Evolutionary conservation across 768 basidiomycete species (phyloP), one percentile per base, ranked within the genome.

Genomic region (Suillus ampliporus): DNA sequence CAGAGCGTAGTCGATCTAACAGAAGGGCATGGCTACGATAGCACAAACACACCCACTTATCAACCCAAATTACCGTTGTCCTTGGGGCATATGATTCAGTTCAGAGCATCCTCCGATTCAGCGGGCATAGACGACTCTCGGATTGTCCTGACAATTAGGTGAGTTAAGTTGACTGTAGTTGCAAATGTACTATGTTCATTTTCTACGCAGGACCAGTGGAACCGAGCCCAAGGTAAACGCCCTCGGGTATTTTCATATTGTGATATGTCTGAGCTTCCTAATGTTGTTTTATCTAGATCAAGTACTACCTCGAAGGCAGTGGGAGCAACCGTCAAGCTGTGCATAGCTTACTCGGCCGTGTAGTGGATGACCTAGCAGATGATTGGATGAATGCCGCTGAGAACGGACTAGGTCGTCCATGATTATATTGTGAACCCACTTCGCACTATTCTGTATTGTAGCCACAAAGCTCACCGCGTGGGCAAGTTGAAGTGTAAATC

Each of bases 241-340:
- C 28, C 17, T 26, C 13, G 21, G 15, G 9, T 44, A 7, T 35
- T 14, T 31, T 21, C 9, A 4, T 14, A 4, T 35, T 40, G n/a
- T 4, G 15, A 57, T n/a, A 26, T n/a, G 61, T 23, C 57, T 44
- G 47, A 35, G 3, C 9, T 21, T 28, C 11, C 48, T 65, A 38
- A 65, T 14, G 37, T 58, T 17, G 4, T 8, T 26, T 37, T 58
- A 40, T 58, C 5, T 40, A 83, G 91, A 92, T 95, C 77, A 96
- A 96, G 72, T 94, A 90, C 73, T 96, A 96, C 70, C 78, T 95
- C 34, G 94, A 96, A 78, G 94, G 91, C 13, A 84, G 79, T 54
- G 92, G 92, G 0, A 78, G 72, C 54, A 76, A 90, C 65, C 68
- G 77, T 0, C 64, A 64, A n/a, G 69, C 71, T 0, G 86, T 95